Evolutionary conservation across 1,284 basidiomycete species (phyloP).

Genomic region (Irpex lacteus): DNA sequence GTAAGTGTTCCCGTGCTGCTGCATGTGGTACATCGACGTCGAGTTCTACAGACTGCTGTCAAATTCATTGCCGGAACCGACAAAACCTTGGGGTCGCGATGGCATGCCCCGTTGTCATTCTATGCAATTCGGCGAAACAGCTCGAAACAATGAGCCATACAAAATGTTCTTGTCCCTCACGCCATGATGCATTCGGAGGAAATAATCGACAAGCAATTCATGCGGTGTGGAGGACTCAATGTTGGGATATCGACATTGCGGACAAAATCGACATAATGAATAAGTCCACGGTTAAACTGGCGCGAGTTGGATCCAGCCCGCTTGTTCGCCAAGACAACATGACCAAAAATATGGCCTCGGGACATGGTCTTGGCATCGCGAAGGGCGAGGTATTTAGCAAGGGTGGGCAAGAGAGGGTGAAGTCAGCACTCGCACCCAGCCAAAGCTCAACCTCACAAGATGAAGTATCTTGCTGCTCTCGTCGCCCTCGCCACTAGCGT

Average conservation of each 20-base stretch:
- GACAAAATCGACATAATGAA: not conserved
- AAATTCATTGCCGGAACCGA: not conserved
- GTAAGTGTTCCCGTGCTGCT: slow-evolving; percentile 3
- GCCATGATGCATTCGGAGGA: not conserved
- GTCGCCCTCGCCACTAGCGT: slow-evolving; percentile 24
- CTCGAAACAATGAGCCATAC: not conserved
- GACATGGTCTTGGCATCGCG: not conserved
- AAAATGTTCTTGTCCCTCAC: not conserved
- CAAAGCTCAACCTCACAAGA: slow-evolving; percentile 5
- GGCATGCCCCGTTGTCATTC: not conserved
- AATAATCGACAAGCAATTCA: not conserved
- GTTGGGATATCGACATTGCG: not conserved
- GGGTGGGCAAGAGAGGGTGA: not conserved
- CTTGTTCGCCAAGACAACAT: not conserved
- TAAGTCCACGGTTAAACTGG: not conserved
- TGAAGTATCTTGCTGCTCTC: slow-evolving; percentile 26
- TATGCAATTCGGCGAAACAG: not conserved
- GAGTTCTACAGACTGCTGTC: not conserved
- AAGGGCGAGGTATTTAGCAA: not conserved
- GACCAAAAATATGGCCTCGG: not conserved
- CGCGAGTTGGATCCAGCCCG: not conserved
- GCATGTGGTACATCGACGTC: not conserved
- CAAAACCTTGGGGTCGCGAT: not conserved
- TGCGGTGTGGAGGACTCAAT: not conserved
- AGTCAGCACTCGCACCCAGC: not conserved